phyloP scores from a whole-genome alignment of 2,329 filamentous ascomycete species.

The Monilinia polystroma region DNA sequence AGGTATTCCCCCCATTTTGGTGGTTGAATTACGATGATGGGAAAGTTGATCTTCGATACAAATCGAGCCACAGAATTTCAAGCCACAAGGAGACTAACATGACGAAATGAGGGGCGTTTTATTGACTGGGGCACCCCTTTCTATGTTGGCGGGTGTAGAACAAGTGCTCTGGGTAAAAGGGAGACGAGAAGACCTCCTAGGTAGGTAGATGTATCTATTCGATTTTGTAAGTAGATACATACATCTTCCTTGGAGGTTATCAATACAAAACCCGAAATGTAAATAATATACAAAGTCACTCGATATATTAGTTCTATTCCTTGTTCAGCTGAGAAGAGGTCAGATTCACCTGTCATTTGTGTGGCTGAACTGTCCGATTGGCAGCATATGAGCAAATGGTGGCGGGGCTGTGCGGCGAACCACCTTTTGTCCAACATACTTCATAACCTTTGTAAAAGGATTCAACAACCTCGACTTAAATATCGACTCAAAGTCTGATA shows the following conservation, averaged over 20 bases:
- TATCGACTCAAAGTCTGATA: not conserved
- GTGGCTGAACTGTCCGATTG: conserved; percentile 4
- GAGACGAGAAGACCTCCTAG: not conserved
- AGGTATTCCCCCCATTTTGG: conserved; percentile 23
- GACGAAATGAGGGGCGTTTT: not conserved
- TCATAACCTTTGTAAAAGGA: not conserved
- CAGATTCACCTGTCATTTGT: not conserved
- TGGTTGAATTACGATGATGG: conserved; percentile 15
- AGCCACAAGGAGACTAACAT: not conserved
- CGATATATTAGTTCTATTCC: not conserved
- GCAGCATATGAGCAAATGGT: not conserved
- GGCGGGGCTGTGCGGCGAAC: not conserved
- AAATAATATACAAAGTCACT: not conserved
- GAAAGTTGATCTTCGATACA: conserved; percentile 10
- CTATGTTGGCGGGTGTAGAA: not conserved
- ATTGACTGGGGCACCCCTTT: not conserved
- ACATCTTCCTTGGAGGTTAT: not conserved
- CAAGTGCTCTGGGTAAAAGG: too few species aligned
- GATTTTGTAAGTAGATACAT: not conserved
- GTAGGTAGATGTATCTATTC: too few species aligned
- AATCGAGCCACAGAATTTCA: conserved; percentile 6
- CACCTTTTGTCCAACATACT: conserved; percentile 8
- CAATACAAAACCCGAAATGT: not conserved
- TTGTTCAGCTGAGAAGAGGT: conserved; percentile 13
- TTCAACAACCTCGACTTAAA: not conserved